These are phyloP conservation scores for Vaccinium myrtillus DNA, from an alignment of 148 eudicot species.

Conservation along the genomic window DNA sequence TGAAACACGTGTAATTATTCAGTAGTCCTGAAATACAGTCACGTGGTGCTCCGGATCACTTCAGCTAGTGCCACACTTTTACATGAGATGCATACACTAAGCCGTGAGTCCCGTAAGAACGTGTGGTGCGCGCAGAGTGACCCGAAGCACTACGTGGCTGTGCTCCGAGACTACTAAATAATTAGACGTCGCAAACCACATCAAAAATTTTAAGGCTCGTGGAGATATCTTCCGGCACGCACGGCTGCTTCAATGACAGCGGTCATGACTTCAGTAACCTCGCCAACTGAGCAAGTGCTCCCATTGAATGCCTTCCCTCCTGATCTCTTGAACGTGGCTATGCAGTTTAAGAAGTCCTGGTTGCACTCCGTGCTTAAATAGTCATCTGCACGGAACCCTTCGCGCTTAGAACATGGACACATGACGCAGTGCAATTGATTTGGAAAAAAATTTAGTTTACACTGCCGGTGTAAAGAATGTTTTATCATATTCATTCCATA, in stretches of 20 bases:
- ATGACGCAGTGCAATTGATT: too few species aligned
- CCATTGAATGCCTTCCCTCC: slow-evolving; percentile 51
- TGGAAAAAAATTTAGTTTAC: too few species aligned
- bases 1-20: too few species aligned
- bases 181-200: neutral
- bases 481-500: neutral
- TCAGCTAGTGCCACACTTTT: too few species aligned
- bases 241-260: slow-evolving; percentile 57
- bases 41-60: too few species aligned
- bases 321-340: slow-evolving; percentile 31
- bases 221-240: slow-evolving; percentile 40
- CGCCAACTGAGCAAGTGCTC: slow-evolving; percentile 42
- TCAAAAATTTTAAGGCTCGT: neutral
- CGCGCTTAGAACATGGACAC: neutral
- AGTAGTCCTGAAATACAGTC: too few species aligned
- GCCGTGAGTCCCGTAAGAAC: too few species aligned
- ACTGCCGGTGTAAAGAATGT: too few species aligned
- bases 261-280: slow-evolving; percentile 44
- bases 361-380: slow-evolving; percentile 53
- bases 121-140: too few species aligned
- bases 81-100: too few species aligned
- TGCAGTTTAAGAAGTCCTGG: slow-evolving; percentile 43
- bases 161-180: too few species aligned
- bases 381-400: slow-evolving; percentile 42
- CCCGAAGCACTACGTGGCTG: too few species aligned